Conservation (phyloP, 768 basidiomycete species). For the Collybia mongolica region DNA sequence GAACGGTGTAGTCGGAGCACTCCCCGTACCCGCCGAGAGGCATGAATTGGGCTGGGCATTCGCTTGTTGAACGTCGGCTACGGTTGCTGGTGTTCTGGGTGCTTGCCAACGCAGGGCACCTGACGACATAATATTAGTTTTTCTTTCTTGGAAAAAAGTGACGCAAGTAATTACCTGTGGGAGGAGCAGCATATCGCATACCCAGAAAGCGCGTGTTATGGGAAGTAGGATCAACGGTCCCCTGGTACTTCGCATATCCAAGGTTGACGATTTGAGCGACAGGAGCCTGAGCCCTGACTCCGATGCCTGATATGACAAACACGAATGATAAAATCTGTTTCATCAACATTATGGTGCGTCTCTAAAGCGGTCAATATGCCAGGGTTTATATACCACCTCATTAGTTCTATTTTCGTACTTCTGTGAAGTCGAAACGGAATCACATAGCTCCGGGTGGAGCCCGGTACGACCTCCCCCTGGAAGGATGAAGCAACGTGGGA, state of each 20-base stretch:
- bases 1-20: slow-evolving; percentile 26
- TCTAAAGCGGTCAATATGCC: too few species aligned
- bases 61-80: slow-evolving; percentile 26
- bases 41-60: slow-evolving; percentile 25
- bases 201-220: slow-evolving; percentile 35
- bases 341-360: too few species aligned
- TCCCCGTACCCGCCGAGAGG: slow-evolving; percentile 17
- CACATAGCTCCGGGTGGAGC: too few species aligned
- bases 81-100: slow-evolving; percentile 23
- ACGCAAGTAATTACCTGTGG: slow-evolving; percentile 28
- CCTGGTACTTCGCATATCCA: slow-evolving; percentile 42
- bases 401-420: too few species aligned
- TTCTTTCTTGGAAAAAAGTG: background rate
- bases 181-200: slow-evolving; percentile 47
- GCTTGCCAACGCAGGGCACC: slow-evolving; percentile 32
- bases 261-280: slow-evolving; percentile 24
- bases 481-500: too few species aligned
- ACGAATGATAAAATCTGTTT: too few species aligned
- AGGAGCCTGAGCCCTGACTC: too few species aligned
- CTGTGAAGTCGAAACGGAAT: too few species aligned
- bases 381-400: too few species aligned
- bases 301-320: too few species aligned
- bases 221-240: slow-evolving; percentile 26
- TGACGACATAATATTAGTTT: slow-evolving; percentile 3
- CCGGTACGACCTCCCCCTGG: too few species aligned